A percentile compares a stretch with the other conserved stretches of the same genome.
Evolutionary conservation across 2,329 filamentous ascomycete species (phyloP).

Genomic region (Aaosphaeria pasadenensis): DNA sequence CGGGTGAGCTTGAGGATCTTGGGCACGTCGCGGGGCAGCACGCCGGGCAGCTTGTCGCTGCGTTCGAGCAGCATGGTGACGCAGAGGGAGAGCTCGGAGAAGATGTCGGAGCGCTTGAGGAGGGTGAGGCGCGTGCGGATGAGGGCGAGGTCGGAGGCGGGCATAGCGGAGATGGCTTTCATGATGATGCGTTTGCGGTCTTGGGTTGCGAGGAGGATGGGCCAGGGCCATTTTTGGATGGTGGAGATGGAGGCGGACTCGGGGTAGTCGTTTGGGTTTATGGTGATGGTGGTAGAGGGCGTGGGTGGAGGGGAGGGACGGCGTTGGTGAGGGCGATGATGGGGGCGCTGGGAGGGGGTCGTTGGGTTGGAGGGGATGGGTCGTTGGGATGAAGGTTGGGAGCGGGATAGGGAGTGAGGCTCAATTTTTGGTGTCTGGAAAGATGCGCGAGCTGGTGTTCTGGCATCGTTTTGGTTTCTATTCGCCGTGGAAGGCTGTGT

Average conservation of each 20-base stretch:
- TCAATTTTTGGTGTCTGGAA: too few relatives aligned
- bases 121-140: slow-evolving; percentile 17
- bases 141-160: slow-evolving; percentile 12
- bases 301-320: too few relatives aligned
- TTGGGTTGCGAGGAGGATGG: slow-evolving; percentile 30
- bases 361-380: too few relatives aligned
- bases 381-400: too few relatives aligned
- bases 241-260: slow-evolving; percentile 24
- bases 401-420: too few relatives aligned
- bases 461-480: too few relatives aligned
- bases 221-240: slow-evolving; percentile 32
- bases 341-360: too few relatives aligned
- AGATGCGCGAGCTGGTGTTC: too few relatives aligned
- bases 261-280: slow-evolving; percentile 3
- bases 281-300: too few relatives aligned
- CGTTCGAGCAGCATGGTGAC: slow-evolving; percentile 17
- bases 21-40: slow-evolving; percentile 19
- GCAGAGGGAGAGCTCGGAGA: slow-evolving; percentile 22
- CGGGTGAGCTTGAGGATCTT: slow-evolving; percentile 23
- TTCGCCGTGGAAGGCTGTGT: too few relatives aligned
- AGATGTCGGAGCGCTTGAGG: slow-evolving; percentile 15
- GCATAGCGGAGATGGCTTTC: slow-evolving; percentile 38
- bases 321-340: too few relatives aligned
- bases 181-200: slow-evolving; percentile 47
- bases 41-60: slow-evolving; percentile 20